Evolutionary conservation across 1,284 basidiomycete species (phyloP), one percentile per base, ranked within the genome.

Genomic region (Macrocystidia cucumis): DNA sequence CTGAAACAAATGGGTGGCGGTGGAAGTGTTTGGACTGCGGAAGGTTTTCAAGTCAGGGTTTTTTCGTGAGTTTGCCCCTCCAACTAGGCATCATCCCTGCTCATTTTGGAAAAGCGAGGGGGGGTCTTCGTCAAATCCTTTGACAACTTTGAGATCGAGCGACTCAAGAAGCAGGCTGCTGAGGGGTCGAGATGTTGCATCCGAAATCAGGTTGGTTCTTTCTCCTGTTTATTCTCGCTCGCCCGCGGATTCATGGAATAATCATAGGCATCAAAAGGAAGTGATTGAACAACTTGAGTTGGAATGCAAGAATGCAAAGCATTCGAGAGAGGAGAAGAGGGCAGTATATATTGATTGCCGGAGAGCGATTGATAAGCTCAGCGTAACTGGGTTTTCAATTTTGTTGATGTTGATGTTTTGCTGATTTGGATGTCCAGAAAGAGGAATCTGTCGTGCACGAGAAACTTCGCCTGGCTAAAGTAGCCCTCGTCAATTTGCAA

Each of bases 1-100:
- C 65, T 86, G 25, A 51, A 67, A 35, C 45, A 52, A 8, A 42
- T 79, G 12, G 48, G 55, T 5, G 57, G 64, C 9, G 72, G 66
- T 7, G 73, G 79, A 9, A 49, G 54, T n/a, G 78, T 73, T 4
- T 78, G 74, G 70, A 70, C 77, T 3, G 62, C 59, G 0, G 82
- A 87, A 46, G 51, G 58, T 5, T 82, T 78, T 56, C 56, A 56
- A 12, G 77, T 87, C 28, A 66, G 62, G 12, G 73, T 76, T 39
- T 89, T 69, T 51, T 51, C 63, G 81, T 84, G 49, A 36, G 78
- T 67, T 2, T 35, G 17, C 8, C 8, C 23, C 17, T 20, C 29
- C n/a, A n/a, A 12, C 23, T 17, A 26, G 41, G 3, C 21, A 13
- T 30, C 13, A 36, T 19, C n/a, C n/a, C n/a, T n/a, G n/a, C n/a